These are phyloP conservation scores for Yamadazyma dendronema DNA, from an alignment of 1,139 yeast genomes.

Conservation along the genomic window DNA sequence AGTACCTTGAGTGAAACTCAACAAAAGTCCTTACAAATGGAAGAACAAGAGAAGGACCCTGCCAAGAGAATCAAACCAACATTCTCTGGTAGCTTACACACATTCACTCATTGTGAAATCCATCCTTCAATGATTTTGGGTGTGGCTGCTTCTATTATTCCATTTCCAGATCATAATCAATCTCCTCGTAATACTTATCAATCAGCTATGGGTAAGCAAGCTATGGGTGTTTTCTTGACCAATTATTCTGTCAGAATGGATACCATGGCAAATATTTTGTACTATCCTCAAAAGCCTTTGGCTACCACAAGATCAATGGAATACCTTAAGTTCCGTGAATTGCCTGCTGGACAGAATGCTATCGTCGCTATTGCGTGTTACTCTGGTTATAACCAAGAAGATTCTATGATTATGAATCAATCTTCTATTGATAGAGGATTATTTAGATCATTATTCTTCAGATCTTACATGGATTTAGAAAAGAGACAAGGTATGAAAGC, in stretches of 20 bases:
- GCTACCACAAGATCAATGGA: conserved; percentile 99
- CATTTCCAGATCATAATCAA: conserved; percentile 99
- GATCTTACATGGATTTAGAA: conserved; percentile 98
- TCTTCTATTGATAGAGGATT: conserved; percentile 95
- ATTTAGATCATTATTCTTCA: conserved; percentile 90
- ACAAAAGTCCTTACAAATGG: conserved; percentile 41
- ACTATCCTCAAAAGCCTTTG: conserved; percentile 98
- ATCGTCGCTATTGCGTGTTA: conserved; percentile 97
- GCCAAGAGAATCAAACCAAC: conserved; percentile 85
- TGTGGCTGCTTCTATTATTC: conserved; percentile 97
- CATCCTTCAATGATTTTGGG: conserved; percentile 99
- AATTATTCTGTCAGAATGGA: conserved; percentile 98
- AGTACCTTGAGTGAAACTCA: conserved; percentile 48
- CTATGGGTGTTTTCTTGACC: conserved; percentile 99
- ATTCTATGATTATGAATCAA: conserved; percentile 99
- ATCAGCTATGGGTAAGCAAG: conserved; percentile 99
- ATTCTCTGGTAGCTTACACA: conserved; percentile 58
- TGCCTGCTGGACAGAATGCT: conserved; percentile 99
- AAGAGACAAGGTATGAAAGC: conserved; percentile 98
- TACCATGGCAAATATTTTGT: conserved; percentile 96
- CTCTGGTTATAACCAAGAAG: conserved; percentile 99
- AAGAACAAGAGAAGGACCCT: conserved; percentile 61
- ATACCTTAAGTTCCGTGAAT: conserved; percentile 91
- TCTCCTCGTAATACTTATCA: conserved; percentile 99
- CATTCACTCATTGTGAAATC: conserved; percentile 98